Evolutionary conservation across 345 rosid genomes (phyloP).

Genomic region (Murraya paniculata): DNA sequence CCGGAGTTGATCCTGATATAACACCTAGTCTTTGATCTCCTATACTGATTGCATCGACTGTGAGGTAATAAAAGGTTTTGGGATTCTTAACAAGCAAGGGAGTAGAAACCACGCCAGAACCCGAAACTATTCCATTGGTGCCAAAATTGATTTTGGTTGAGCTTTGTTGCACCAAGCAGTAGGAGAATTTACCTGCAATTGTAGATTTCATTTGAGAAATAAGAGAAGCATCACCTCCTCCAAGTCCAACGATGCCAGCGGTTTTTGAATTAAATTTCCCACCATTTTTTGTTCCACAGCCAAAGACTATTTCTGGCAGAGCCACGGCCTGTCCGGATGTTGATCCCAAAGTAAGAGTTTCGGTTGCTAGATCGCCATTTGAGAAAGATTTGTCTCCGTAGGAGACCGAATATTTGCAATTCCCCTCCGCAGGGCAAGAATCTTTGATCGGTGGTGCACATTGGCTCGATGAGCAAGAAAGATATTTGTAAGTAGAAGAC

Average conservation of each 20-base stretch:
- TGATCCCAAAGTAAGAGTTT: slow-evolving; percentile 44
- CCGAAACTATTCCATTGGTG: slow-evolving; percentile 37
- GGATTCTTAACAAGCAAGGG: slow-evolving; percentile 36
- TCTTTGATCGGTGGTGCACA: slow-evolving; percentile 18
- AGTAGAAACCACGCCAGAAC: slow-evolving; percentile 35
- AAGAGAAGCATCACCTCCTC: slow-evolving; percentile 51
- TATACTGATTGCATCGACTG: slow-evolving; percentile 43
- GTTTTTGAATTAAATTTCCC: slow-evolving; percentile 40
- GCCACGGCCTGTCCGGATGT: slow-evolving; percentile 31
- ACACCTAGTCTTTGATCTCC: slow-evolving; percentile 22
- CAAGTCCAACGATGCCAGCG: slow-evolving; percentile 54
- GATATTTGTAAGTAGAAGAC: slow-evolving; percentile 35
- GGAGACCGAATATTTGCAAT: slow-evolving; percentile 23
- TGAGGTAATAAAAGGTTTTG: slow-evolving; percentile 36
- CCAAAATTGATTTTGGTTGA: slow-evolving; percentile 60
- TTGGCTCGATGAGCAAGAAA: slow-evolving; percentile 28
- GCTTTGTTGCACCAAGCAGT: slow-evolving; percentile 45
- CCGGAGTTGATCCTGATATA: slow-evolving; percentile 7
- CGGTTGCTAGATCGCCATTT: slow-evolving; percentile 40
- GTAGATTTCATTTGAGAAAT: slow-evolving; percentile 44
- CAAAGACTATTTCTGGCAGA: slow-evolving; percentile 33
- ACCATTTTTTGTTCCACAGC: slow-evolving; percentile 46
- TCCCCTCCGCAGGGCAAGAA: neutral
- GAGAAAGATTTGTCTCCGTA: slow-evolving; percentile 40
- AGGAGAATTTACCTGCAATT: slow-evolving; percentile 51